phyloP scores from a whole-genome alignment of 176 grass and related monocot genomes.

The Musa beccarii region DNA sequence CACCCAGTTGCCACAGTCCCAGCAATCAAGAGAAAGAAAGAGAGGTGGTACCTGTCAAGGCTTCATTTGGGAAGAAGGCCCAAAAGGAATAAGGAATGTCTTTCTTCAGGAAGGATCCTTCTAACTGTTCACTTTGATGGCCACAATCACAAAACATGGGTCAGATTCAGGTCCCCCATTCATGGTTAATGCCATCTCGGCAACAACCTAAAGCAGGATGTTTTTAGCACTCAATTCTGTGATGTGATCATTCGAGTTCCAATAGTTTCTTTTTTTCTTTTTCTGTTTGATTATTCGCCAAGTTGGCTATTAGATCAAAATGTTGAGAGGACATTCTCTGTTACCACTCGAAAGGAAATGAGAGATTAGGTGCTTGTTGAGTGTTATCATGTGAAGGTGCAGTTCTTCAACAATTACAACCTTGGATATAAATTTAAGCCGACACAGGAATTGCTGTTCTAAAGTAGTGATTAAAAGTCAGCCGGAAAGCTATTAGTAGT shows the following conservation, averaged over 20 bases:
- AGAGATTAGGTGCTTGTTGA: too few relatives aligned
- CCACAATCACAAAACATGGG: not conserved
- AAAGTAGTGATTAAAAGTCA: too few relatives aligned
- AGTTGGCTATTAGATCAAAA: too few relatives aligned
- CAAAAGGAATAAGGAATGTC: constrained; percentile 71
- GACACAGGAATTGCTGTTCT: too few relatives aligned
- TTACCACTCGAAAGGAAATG: too few relatives aligned
- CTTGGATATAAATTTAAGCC: too few relatives aligned
- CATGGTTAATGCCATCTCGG: not conserved
- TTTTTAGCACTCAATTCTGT: not conserved
- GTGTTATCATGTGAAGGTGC: too few relatives aligned
- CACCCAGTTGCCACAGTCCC: too few relatives aligned
- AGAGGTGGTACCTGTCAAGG: constrained; percentile 45
- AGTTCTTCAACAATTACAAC: too few relatives aligned
- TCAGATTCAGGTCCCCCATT: not conserved
- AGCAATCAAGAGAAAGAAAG: not conserved
- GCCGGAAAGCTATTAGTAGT: too few relatives aligned
- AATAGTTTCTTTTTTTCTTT: not conserved
- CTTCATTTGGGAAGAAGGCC: constrained; percentile 77
- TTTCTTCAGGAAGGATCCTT: constrained; percentile 73
- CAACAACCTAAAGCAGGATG: not conserved
- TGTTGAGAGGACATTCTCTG: too few relatives aligned
- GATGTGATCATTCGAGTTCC: not conserved
- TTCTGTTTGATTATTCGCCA: not conserved
- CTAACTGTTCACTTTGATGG: constrained; percentile 44